These are phyloP conservation scores for Gremmenia infestans DNA, from an alignment of 2,329 filamentous ascomycete species.

Conservation along the genomic window DNA sequence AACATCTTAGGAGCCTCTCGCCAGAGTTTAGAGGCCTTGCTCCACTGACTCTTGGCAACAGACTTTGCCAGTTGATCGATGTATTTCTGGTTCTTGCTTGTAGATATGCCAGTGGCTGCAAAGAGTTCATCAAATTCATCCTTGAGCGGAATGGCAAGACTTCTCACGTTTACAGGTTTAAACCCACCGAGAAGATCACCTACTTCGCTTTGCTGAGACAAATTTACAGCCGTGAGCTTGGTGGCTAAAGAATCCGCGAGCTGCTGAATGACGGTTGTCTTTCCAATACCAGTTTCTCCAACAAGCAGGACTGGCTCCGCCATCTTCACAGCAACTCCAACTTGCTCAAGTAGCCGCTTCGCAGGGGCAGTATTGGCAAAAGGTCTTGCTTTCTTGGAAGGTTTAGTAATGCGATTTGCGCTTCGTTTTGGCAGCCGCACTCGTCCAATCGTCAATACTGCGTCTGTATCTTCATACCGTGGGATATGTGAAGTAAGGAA, in stretches of 20 bases:
- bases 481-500: constrained; percentile 71
- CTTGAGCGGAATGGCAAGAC: constrained; percentile 80
- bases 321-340: constrained; percentile 74
- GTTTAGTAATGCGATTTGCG: constrained; percentile 39
- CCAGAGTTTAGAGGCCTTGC: constrained; percentile 80
- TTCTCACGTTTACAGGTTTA: constrained; percentile 90
- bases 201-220: constrained; percentile 96
- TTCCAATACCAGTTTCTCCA: constrained; percentile 98
- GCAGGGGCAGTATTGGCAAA: constrained; percentile 90
- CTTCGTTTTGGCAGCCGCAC: constrained; percentile 51
- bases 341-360: constrained; percentile 78
- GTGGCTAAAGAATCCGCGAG: constrained; percentile 78
- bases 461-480: constrained; percentile 56
- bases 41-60: constrained; percentile 80
- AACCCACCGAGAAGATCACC: constrained; percentile 95
- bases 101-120: constrained; percentile 75
- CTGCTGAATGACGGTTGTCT: constrained; percentile 94
- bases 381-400: constrained; percentile 52
- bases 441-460: constrained; percentile 59
- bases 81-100: constrained; percentile 82
- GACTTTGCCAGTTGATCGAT: constrained; percentile 75
- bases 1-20: constrained; percentile 87
- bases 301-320: constrained; percentile 90
- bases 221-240: constrained; percentile 85
- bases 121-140: constrained; percentile 94